Percentiles rank a stretch among this genome's conserved stretches.
Conservation (phyloP, 2,329 filamentous ascomycete genomes). For the Fusarium pininemorale region DNA sequence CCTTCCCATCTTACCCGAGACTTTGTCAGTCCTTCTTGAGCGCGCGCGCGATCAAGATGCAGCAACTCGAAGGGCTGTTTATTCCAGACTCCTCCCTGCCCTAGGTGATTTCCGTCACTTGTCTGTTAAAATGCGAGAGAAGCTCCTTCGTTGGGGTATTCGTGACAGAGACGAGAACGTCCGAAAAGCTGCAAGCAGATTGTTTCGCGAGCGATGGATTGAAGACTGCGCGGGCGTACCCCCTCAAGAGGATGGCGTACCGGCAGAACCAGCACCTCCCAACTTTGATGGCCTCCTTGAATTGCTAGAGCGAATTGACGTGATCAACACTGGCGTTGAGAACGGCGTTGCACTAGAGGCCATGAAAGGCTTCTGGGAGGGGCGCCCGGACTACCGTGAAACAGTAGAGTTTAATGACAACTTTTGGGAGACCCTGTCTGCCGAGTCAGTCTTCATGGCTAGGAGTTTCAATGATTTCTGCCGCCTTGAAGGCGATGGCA, state of each 20-base stretch:
- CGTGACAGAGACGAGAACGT: slow-evolving; percentile 95
- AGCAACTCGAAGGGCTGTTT: slow-evolving; percentile 83
- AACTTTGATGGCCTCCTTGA: slow-evolving; percentile 88
- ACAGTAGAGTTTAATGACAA: slow-evolving; percentile 75
- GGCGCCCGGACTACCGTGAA: slow-evolving; percentile 83
- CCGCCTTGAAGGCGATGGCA: slow-evolving; percentile 75
- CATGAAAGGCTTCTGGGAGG: slow-evolving; percentile 97
- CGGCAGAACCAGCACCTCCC: slow-evolving; percentile 66
- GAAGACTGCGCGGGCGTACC: slow-evolving; percentile 85
- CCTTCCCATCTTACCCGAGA: slow-evolving; percentile 83
- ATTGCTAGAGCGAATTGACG: slow-evolving; percentile 91
- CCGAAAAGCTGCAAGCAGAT: slow-evolving; percentile 85
- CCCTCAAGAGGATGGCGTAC: slow-evolving; percentile 66
- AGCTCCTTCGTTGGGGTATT: slow-evolving; percentile 92
- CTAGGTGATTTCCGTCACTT: slow-evolving; percentile 94
- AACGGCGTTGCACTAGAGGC: slow-evolving; percentile 91
- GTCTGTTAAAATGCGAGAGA: slow-evolving; percentile 93
- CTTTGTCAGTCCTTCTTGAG: slow-evolving; percentile 88
- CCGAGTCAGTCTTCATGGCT: slow-evolving; percentile 89
- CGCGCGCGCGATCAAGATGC: slow-evolving; percentile 89
- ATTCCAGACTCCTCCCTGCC: slow-evolving; percentile 85
- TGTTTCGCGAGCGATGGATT: slow-evolving; percentile 97
- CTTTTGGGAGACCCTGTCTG: slow-evolving; percentile 83
- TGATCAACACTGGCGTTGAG: slow-evolving; percentile 88
- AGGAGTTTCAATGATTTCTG: slow-evolving; percentile 96